Evolutionary conservation across 495 filamentous ascomycete genomes (phyloP).

Genomic region (Poronia punctata): DNA sequence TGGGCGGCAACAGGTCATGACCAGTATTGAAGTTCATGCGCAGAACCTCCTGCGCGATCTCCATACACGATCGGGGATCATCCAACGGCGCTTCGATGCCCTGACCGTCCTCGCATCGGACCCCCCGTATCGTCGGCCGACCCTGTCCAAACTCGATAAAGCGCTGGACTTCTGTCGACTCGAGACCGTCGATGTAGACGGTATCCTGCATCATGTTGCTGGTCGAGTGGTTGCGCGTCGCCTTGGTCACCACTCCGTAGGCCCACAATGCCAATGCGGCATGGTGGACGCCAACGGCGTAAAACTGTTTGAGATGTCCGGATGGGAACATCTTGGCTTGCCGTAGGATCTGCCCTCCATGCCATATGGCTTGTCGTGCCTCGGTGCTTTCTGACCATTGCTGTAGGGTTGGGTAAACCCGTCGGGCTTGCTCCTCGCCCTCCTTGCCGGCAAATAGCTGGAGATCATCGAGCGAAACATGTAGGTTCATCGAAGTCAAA

Average conservation of each 20-base stretch:
- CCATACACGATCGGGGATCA: constrained; percentile 41
- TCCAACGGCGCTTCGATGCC: constrained; percentile 24
- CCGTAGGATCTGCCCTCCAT: constrained; percentile 55
- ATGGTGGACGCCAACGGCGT: constrained; percentile 54
- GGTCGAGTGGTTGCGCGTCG: constrained; percentile 10
- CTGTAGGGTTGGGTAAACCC: constrained; percentile 45
- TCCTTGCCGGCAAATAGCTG: constrained; percentile 59
- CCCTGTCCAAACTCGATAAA: constrained; percentile 44
- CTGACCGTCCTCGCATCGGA: constrained; percentile 3
- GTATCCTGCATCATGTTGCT: constrained; percentile 14
- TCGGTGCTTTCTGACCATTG: constrained; percentile 47
- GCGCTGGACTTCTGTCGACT: constrained; percentile 34
- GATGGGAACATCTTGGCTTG: constrained; percentile 42
- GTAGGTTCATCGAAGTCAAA: constrained; percentile 50
- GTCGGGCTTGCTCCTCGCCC: constrained; percentile 52
- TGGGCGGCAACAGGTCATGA: constrained; percentile 27
- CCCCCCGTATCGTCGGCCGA: constrained; percentile 33
- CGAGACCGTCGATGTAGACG: constrained; percentile 44
- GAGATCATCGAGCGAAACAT: constrained; percentile 57
- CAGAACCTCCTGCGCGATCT: constrained; percentile 39
- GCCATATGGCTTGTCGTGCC: constrained; percentile 52
- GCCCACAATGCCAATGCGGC: constrained; percentile 55
- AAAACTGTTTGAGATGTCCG: constrained; percentile 48
- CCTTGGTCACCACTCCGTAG: constrained; percentile 43
- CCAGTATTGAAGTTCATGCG: constrained; percentile 35